Base-by-base conservation (phyloP, 306 rosid genomes). In the Leucaena leucocephala region DNA sequence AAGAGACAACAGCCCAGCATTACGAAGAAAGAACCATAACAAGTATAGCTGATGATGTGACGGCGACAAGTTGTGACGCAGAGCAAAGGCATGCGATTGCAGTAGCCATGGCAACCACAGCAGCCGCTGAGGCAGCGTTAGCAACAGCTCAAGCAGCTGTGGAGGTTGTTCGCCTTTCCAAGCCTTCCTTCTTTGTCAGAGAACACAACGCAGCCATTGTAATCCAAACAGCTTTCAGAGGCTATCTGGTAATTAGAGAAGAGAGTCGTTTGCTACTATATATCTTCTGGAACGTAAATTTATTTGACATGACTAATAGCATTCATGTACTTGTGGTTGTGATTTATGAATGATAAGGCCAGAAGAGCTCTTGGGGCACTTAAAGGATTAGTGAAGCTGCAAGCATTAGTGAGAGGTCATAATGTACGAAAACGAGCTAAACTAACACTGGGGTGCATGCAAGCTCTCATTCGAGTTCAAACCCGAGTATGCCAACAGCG, bases 321-420 rank as follows among this genome's bases (percentile, higher is more conserved):
- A 10, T 38, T 4, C 34, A 36, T 43, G 67, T 45, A 17, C 8
- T 13, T 71, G 44, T 71, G 76, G 68, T 21, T 19, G 7, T 54
- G 27, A 17, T 27, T 27, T 27, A 49, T 49, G 54, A 46, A 55
- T 55, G 13, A 19, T n/a, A 19, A 89, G 92, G 90, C 92, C 6
- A 76, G 90, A 72, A 89, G 89, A 76, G 92, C 92, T 33, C 92
- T 86, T 68, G 67, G 77, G 78, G 92, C 92, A 38, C 86, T 84
- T 7, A 89, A 85, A 46, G 92, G 86, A 19, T 40, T 89, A 45
- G 92, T 89, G 67, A 86, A 85, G 84, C 81, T 89, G 73, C 92
- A 89, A 54, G 90, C 92, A 3, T 71, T 89, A 42, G 87, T 89
- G 59, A 84, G 92, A 78, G 92, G 89, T 2, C 87, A 85, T 50